Conservation (phyloP, 441 rosid genomes). For the Bruguiera hainesii region DNA sequence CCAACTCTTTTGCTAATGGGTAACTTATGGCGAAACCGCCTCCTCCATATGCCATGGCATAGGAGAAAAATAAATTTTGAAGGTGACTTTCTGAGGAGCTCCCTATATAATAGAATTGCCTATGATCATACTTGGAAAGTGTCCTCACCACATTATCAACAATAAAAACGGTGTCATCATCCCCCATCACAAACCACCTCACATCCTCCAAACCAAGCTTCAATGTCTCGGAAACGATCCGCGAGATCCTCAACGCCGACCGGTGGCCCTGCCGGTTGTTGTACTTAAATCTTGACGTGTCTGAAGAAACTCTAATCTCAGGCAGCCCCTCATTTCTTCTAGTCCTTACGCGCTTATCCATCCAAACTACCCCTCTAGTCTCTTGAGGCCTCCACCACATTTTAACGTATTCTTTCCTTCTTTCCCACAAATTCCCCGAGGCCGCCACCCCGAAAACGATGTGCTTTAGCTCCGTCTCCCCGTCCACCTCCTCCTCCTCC, state of each 20-base stretch:
- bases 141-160: slow-evolving; percentile 68
- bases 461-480: slow-evolving; percentile 58
- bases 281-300: slow-evolving; percentile 65
- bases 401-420: slow-evolving; percentile 76
- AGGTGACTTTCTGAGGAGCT: slow-evolving; percentile 85
- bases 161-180: slow-evolving; percentile 85
- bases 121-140: slow-evolving; percentile 63
- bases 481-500: slow-evolving; percentile 16
- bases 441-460: slow-evolving; percentile 76
- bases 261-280: slow-evolving; percentile 61
- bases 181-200: slow-evolving; percentile 92
- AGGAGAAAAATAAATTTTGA: slow-evolving; percentile 78
- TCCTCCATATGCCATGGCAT: slow-evolving; percentile 89
- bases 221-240: slow-evolving; percentile 75
- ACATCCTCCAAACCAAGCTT: slow-evolving; percentile 64
- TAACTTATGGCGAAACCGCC: slow-evolving; percentile 91
- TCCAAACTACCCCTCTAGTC: slow-evolving; percentile 75
- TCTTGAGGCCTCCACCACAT: slow-evolving; percentile 71
- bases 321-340: slow-evolving; percentile 49
- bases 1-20: slow-evolving; percentile 61
- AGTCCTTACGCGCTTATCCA: slow-evolving; percentile 47
- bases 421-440: slow-evolving; percentile 60
- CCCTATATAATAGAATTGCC: slow-evolving; percentile 67
- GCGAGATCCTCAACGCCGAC: slow-evolving; percentile 67
- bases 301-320: slow-evolving; percentile 53